Evolutionary conservation across 2,329 filamentous ascomycete genomes (phyloP), one percentile per base, ranked within the genome.

Genomic region (Cladosporium sphaerospermum): DNA sequence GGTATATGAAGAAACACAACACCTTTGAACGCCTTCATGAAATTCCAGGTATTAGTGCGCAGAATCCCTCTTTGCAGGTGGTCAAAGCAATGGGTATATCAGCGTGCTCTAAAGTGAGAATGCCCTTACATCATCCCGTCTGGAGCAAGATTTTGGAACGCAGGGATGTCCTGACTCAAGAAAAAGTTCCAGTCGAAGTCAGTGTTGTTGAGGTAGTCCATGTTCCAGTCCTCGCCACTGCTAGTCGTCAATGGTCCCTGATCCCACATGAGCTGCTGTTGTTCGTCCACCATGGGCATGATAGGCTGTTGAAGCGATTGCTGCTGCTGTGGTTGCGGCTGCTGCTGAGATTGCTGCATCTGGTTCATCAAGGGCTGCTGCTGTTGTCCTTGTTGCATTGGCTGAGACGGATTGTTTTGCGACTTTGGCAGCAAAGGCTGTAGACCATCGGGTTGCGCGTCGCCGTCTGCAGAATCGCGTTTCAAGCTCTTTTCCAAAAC

Each of bases 181-280:
- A 67, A 66, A 56, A 63, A 65, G 45, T 62, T 62, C 65, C 65
- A 67, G 45, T 67, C 64, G 40, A 67, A 67, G 33, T 65, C 61
- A 11, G 63, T 57, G 41, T 65, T 62, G 45, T 64, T 65, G 37
- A 67, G 42, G 9, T 62, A 57, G 39, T 67, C 65, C 58, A 66
- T 47, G 46, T 62, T 67, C 64, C 64, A 67, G 32, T 67, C 64
- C 40, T 67, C 65, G 46, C 56, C 60, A 46, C 61, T 67, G 2
- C 57, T 55, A 9, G 55, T 55, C 5, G 64, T 65, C 28, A 53
- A 51, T 4, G 62, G 59, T 2, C 53, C 56, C 14, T 57, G 18
- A 33, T 53, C 41, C 52, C 50, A 54, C 19, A 40, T 36, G 16
- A 44, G 36, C 32, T 44, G 40, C 32, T 51, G 48, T 11, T 51